Percentiles rank a stretch among this genome's conserved stretches.
phyloP scores from a whole-genome alignment of 208 protist species.

The Phytomonas serpens region DNA sequence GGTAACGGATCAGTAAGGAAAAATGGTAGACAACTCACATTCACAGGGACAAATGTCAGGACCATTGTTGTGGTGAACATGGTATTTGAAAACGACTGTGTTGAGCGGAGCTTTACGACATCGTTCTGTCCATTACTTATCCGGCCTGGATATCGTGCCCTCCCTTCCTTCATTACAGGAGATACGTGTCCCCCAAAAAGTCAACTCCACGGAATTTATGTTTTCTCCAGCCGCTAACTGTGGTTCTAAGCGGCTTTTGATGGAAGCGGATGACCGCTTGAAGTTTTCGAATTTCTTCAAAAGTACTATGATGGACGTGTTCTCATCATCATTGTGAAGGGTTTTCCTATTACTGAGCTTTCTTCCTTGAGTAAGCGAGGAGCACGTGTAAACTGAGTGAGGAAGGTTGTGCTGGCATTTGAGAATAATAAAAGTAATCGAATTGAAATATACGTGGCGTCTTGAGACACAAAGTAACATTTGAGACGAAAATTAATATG shows the following conservation, averaged over 20 bases:
- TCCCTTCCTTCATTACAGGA: conserved; percentile 37
- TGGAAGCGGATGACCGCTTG: not conserved
- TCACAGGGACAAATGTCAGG: conserved; percentile 60
- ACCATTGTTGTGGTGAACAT: conserved; percentile 59
- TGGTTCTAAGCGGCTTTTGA: not conserved
- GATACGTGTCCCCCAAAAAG: conserved; percentile 31
- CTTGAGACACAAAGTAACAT: not conserved
- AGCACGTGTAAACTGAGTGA: not conserved
- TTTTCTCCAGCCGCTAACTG: conserved; percentile 28
- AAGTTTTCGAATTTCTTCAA: not conserved
- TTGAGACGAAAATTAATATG: not conserved
- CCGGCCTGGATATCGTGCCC: conserved; percentile 60
- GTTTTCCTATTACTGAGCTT: not conserved
- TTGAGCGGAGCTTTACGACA: conserved; percentile 43
- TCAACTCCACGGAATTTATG: conserved; percentile 52
- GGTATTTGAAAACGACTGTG: conserved; percentile 60
- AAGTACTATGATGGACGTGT: not conserved
- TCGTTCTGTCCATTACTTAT: conserved; percentile 59
- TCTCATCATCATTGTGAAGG: not conserved
- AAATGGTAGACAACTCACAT: conserved; percentile 48
- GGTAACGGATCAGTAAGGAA: conserved; percentile 40
- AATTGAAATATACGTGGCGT: not conserved
- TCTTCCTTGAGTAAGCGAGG: not conserved
- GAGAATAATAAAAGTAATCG: not conserved
- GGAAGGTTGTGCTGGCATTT: not conserved